These are phyloP conservation scores for Tetracladium maxilliforme DNA, from an alignment of 2,329 filamentous ascomycete genomes.

Conservation along the genomic window DNA sequence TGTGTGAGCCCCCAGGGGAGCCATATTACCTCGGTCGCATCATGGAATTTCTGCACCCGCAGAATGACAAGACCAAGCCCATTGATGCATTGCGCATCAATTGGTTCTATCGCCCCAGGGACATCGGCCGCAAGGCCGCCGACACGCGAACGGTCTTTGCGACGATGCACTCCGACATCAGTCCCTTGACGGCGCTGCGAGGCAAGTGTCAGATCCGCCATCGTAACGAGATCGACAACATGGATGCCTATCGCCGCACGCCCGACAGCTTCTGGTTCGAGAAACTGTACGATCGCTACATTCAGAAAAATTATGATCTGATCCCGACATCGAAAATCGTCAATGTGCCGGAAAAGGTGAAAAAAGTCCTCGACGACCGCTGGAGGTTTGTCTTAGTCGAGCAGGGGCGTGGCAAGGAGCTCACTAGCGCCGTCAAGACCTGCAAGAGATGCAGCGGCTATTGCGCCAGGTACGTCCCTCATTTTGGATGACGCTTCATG, in stretches of 20 bases:
- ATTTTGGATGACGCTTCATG: no score
- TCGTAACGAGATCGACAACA: slow-evolving; percentile 66
- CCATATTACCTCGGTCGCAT: slow-evolving; percentile 95
- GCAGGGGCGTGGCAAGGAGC: slow-evolving; percentile 82
- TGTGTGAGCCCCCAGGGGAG: slow-evolving; percentile 94
- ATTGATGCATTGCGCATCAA: slow-evolving; percentile 87
- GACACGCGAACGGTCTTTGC: slow-evolving; percentile 88
- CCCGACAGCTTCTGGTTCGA: slow-evolving; percentile 94
- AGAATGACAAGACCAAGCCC: slow-evolving; percentile 57
- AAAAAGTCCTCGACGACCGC: slow-evolving; percentile 86
- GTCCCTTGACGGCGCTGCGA: slow-evolving; percentile 79
- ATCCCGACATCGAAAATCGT: slow-evolving; percentile 86
- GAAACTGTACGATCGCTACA: slow-evolving; percentile 95
- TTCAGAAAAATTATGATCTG: slow-evolving; percentile 94
- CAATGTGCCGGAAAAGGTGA: slow-evolving; percentile 90
- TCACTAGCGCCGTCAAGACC: slow-evolving; percentile 88
- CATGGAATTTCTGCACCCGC: slow-evolving; percentile 88
- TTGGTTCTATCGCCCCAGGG: slow-evolving; percentile 95
- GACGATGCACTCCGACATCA: slow-evolving; percentile 97
- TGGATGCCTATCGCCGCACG: slow-evolving; percentile 72
- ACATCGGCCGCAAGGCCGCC: slow-evolving; percentile 82
- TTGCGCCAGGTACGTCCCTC: slow-evolving; percentile 69
- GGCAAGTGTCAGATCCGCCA: slow-evolving; percentile 89
- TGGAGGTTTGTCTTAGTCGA: slow-evolving; percentile 97
- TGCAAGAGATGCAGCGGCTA: slow-evolving; percentile 89